Evolutionary conservation across 352 stramenopile genomes (phyloP), one percentile per base, ranked within the genome.

Genomic region (Phytophthora sansomeana): DNA sequence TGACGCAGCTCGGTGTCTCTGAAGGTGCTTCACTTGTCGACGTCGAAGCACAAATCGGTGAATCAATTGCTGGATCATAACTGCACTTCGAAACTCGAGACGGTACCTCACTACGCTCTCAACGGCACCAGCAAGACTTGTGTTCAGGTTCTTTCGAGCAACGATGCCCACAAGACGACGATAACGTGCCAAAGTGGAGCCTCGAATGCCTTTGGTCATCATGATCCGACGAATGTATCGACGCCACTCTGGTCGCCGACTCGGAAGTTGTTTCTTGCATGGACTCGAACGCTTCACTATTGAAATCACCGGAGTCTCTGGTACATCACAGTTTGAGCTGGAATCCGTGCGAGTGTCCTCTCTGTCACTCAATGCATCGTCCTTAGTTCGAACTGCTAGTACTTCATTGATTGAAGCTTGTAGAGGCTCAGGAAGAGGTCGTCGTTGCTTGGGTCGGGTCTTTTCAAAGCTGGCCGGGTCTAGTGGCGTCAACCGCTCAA

Each of bases 151-250:
- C 10, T 60, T 69, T 11, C 71, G 41, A 43, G 74, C 74, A 14
- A 75, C 63, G 26, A 63, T 78, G 1, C 74, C 74, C 8, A 82
- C 74, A 28, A 82, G 56, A 54, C 74, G 71, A 36, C 74, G 74
- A 51, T 78, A 82, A 21, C 71, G 58, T 5, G 74, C 74, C 21
- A 77, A 51, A 4, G 74, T 82, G 6, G 74, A 78, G n/a, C 71
- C 71, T 39, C 47, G 36, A 29, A 76, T 69, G 0, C 65, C 59
- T n/a, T 59, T 66, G 6, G 57, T 70, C 63, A 74, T 35, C 57
- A 67, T 70, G 19, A 66, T 62, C 2, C 60, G 60, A 47, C 55
- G 67, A 21, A 71, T 74, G n/a, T 71, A 71, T 8, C 54, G 29
- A 29, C 26, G 39, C 60, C 54, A 67, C 29, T 71, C 60, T 2